Percentiles rank a stretch among this genome's conserved stretches.
Conservation (phyloP, 1,284 basidiomycete genomes). For the Volvariella volvacea region DNA sequence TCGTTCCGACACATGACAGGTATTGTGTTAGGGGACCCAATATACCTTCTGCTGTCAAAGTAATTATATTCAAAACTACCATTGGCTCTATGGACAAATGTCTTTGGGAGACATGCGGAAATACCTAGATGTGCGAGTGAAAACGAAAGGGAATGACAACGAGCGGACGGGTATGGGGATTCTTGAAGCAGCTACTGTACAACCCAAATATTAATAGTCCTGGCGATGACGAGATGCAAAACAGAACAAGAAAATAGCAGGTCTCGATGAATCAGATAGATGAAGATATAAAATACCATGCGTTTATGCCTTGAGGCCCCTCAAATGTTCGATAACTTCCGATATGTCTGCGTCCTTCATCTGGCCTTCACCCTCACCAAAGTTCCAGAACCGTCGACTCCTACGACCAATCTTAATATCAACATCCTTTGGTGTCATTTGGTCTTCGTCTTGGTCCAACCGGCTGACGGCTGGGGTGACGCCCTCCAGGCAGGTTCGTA, state of each 20-base stretch:
- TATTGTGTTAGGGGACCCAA: conserved; percentile 88
- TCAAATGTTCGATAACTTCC: conserved; percentile 43
- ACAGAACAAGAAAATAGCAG: no score
- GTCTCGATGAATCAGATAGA: no score
- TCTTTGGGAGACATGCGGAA: no score
- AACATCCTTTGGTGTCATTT: conserved; percentile 15
- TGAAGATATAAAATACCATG: no score
- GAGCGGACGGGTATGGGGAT: no score
- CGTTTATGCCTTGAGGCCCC: conserved; percentile 44
- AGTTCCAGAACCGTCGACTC: conserved; percentile 29
- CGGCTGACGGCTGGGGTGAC: conserved; percentile 5
- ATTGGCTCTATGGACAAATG: no score
- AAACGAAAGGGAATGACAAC: no score
- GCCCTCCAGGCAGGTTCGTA: conserved; percentile 22
- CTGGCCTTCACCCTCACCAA: conserved; percentile 14
- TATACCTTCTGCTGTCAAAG: conserved; percentile 86
- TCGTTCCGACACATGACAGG: conserved; percentile 90
- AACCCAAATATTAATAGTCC: no score
- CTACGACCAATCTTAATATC: conserved; percentile 30
- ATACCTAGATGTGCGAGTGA: no score
- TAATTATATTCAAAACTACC: conserved; percentile 22
- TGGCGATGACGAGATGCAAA: no score
- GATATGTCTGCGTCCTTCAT: conserved; percentile 25
- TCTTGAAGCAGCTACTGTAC: no score
- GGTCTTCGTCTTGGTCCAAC: conserved; percentile 10